A percentile compares a stretch with the other conserved stretches of the same genome.
phyloP scores from a whole-genome alignment of 208 protist species.

The Trypanosomatidae sp. region DNA sequence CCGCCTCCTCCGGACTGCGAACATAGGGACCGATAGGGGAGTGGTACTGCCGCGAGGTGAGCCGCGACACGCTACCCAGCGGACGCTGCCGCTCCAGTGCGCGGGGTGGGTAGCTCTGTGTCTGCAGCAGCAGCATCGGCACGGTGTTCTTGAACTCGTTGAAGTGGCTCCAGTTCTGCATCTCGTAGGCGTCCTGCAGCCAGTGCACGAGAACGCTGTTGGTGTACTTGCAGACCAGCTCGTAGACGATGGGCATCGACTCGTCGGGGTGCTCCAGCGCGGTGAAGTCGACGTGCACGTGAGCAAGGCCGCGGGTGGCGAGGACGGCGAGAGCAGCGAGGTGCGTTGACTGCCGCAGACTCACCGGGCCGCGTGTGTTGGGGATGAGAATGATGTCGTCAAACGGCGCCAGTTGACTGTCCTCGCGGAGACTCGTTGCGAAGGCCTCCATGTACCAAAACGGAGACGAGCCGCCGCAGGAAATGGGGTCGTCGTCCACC shows the following conservation, averaged over 20 bases:
- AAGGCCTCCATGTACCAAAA: slow-evolving; percentile 77
- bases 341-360: slow-evolving; percentile 74
- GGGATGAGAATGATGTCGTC: slow-evolving; percentile 88
- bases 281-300: slow-evolving; percentile 87
- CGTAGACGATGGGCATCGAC: slow-evolving; percentile 79
- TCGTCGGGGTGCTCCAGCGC: slow-evolving; percentile 88
- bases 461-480: slow-evolving; percentile 17
- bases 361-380: slow-evolving; percentile 83
- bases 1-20: slow-evolving; percentile 21
- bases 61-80: slow-evolving; percentile 21
- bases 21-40: slow-evolving; percentile 22
- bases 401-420: slow-evolving; percentile 78
- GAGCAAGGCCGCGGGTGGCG: slow-evolving; percentile 61
- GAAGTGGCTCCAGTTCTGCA: slow-evolving; percentile 85
- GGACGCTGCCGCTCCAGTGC: slow-evolving; percentile 23
- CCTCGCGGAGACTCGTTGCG: slow-evolving; percentile 52
- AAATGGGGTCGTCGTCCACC: slow-evolving; percentile 3
- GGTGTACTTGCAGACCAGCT: slow-evolving; percentile 72
- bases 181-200: slow-evolving; percentile 88
- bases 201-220: slow-evolving; percentile 83
- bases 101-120: slow-evolving; percentile 52
- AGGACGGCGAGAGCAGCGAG: slow-evolving; percentile 82
- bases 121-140: slow-evolving; percentile 82
- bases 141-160: slow-evolving; percentile 55
- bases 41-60: slow-evolving; percentile 36